phyloP scores from a whole-genome alignment of 139 green algal genomes.

The Volvox reticuliferus region DNA sequence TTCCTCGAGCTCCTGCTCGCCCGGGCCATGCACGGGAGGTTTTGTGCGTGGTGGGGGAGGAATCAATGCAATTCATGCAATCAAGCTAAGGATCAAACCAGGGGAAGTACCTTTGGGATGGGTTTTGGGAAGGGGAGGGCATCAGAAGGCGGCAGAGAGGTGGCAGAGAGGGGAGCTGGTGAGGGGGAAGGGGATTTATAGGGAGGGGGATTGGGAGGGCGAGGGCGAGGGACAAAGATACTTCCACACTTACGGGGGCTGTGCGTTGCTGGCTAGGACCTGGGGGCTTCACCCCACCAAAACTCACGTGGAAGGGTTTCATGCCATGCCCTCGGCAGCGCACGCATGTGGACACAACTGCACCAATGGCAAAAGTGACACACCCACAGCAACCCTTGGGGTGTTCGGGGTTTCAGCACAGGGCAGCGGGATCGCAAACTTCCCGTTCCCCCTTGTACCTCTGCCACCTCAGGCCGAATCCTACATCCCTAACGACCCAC shows the following conservation, averaged over 20 bases:
- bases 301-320: too few species aligned
- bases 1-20: slow-evolving; percentile 41
- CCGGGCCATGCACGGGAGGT: too few species aligned
- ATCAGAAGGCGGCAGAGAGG: too few species aligned
- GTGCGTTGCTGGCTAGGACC: too few species aligned
- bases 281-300: too few species aligned
- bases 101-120: not conserved
- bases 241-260: too few species aligned
- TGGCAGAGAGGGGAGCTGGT: too few species aligned
- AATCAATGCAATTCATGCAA: not conserved
- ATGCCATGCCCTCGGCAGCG: not conserved
- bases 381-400: not conserved
- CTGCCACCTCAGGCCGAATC: not conserved
- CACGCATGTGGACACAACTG: too few species aligned
- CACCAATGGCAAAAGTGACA: not conserved
- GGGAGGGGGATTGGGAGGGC: too few species aligned
- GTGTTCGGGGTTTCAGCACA: not conserved
- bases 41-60: not conserved
- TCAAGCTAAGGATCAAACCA: not conserved
- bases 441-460: not conserved
- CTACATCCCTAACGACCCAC: not conserved
- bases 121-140: not conserved
- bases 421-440: not conserved
- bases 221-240: too few species aligned
- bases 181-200: too few species aligned